Percentiles rank a stretch among this genome's conserved stretches.
phyloP scores from a whole-genome alignment of 2,329 filamentous ascomycete species.

The Curvularia eragrostidis region DNA sequence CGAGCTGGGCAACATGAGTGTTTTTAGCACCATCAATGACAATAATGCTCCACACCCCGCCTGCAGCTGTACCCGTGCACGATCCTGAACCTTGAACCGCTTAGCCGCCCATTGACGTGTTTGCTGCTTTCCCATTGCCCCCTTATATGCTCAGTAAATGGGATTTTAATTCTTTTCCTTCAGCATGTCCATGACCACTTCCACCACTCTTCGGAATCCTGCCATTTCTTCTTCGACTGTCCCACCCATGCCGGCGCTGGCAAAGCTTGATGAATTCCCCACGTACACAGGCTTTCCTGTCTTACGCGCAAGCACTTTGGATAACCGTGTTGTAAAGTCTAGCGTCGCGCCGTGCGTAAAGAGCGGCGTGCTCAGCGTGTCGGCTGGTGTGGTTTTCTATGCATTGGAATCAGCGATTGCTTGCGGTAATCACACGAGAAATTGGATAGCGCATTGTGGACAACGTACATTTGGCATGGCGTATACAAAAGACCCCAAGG shows the following conservation, averaged over 20 bases:
- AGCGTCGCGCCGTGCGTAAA: slow-evolving; percentile 77
- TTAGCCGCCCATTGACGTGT: background rate
- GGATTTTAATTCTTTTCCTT: slow-evolving; percentile 13
- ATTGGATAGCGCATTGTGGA: background rate
- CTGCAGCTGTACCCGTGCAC: background rate
- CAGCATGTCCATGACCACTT: slow-evolving; percentile 68
- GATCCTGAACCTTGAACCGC: background rate
- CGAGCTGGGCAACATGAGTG: background rate
- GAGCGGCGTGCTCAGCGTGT: slow-evolving; percentile 78
- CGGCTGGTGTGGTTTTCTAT: slow-evolving; percentile 53
- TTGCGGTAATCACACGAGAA: background rate
- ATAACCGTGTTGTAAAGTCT: slow-evolving; percentile 85
- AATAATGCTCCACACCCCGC: background rate
- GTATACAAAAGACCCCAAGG: slow-evolving; percentile 90
- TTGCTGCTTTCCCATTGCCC: background rate
- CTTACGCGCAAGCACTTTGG: slow-evolving; percentile 80
- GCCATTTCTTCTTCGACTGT: slow-evolving; percentile 95
- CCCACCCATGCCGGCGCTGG: slow-evolving; percentile 74
- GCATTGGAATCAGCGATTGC: slow-evolving; percentile 16
- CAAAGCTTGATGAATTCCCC: slow-evolving; percentile 83
- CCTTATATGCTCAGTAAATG: background rate
- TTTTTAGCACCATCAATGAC: slow-evolving; percentile 1
- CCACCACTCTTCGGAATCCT: slow-evolving; percentile 76
- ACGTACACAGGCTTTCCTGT: slow-evolving; percentile 83
- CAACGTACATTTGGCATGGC: slow-evolving; percentile 81